Base-by-base conservation (phyloP, 495 filamentous ascomycete genomes). In the Annulohypoxylon nitens region DNA sequence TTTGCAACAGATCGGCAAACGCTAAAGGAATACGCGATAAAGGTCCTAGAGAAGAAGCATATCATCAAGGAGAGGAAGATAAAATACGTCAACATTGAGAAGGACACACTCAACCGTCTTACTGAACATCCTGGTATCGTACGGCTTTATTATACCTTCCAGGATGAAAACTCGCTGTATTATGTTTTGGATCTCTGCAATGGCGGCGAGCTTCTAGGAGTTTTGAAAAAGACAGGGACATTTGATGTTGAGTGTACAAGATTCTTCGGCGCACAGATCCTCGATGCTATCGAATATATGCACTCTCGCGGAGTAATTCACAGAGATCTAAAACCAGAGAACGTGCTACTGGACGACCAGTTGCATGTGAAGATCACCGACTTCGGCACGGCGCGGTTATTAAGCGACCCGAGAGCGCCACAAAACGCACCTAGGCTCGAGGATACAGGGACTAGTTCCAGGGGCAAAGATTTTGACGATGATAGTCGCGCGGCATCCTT, bases 21-120 rank as follows among this genome's bases (percentile, higher is more conserved):
- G 0, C 83, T 97, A 51, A 96, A 97, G 70, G 97, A 99, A 80
- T 98, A 97, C 78, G 97, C 97, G 30, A 95, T 99, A 82, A 99
- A 99, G 78, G 95, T 99, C 26, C 86, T 99, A 45, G 96, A 98
- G 82, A 99, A 99, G 83, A 90, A 94, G 71, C 97, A 99, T 81
- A 99, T 99, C 75, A 98, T 99, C 86, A 98, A 98, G 84, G 97
- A 99, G 83, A 97, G 95, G 81, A 99, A 99, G 86, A 97, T 99
- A 72, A 99, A 99, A 85, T 99, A 99, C 79, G 97, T 99, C 78
- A 98, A 98, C 80, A 98, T 99, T 72, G 97, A 99, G 83, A 98
- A 97, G 83, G 94, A 99, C 81, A 97, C 97, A 9, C 86, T 99
- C 37, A 99, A 99, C 77, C 90, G 95, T 67, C 83, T 99, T 60